These are phyloP conservation scores for Colletotrichum filicis DNA, from an alignment of 2,329 filamentous ascomycete genomes.

Conservation along the genomic window DNA sequence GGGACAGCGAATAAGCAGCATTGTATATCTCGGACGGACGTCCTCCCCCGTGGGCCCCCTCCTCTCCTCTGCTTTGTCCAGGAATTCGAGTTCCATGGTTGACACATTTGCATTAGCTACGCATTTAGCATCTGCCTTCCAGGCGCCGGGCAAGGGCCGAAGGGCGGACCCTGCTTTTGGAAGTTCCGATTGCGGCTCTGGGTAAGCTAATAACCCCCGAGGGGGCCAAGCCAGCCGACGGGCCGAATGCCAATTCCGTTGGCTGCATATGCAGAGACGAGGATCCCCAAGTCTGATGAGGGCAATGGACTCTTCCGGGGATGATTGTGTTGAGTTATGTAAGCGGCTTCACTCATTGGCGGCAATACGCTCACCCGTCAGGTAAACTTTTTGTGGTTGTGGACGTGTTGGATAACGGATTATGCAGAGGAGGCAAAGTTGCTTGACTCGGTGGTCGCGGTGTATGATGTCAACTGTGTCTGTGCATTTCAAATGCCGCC, in stretches of 20 bases:
- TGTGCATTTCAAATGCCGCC: neutral
- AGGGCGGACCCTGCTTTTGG: neutral
- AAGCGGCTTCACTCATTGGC: neutral
- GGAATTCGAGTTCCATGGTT: neutral
- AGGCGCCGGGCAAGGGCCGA: neutral
- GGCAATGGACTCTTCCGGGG: neutral
- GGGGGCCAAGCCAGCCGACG: neutral
- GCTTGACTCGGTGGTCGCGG: neutral
- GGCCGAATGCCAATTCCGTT: neutral
- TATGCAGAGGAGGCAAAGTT: neutral
- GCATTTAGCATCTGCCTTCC: neutral
- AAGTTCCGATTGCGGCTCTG: neutral
- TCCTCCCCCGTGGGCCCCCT: neutral
- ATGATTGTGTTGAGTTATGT: neutral
- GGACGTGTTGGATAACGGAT: neutral
- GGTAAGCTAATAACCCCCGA: neutral
- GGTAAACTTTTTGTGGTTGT: neutral
- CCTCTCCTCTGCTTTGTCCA: neutral
- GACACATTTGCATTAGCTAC: neutral
- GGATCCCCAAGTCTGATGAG: neutral
- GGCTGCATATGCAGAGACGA: neutral
- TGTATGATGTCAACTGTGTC: neutral
- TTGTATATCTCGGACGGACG: neutral
- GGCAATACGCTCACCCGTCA: neutral
- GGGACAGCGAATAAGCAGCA: neutral